A percentile compares a stretch with the other conserved stretches of the same genome.
Conservation (phyloP, 2,329 filamentous ascomycete genomes). For the Ophiocordyceps robertsii region DNA sequence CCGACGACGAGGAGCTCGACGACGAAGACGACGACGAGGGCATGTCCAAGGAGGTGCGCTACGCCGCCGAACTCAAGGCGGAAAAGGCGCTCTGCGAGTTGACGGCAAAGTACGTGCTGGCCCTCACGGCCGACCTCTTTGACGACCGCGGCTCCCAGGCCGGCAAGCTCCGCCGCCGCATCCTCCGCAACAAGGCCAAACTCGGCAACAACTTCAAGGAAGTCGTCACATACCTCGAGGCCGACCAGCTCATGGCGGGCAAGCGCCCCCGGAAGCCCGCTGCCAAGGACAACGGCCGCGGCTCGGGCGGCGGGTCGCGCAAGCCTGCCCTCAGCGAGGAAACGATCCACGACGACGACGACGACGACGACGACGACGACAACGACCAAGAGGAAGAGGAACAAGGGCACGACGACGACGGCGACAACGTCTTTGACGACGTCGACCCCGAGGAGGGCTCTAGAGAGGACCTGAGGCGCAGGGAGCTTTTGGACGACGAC, state of each 20-base stretch:
- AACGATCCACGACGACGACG: conserved; percentile 28
- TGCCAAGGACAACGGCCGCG: conserved; percentile 3
- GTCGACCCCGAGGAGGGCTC: conserved; percentile 45
- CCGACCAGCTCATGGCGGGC: conserved; percentile 35
- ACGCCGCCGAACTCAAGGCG: conserved; percentile 55
- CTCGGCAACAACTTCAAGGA: conserved; percentile 80
- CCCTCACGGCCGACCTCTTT: conserved; percentile 61
- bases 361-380: conserved; percentile 23
- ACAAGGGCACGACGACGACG: conserved; percentile 13
- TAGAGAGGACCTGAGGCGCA: conserved; percentile 39
- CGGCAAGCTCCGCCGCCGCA: conserved; percentile 53
- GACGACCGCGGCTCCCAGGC: conserved; percentile 47
- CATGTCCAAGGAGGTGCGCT: conserved; percentile 42
- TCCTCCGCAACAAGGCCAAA: conserved; percentile 66
- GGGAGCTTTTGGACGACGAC: conserved; percentile 40
- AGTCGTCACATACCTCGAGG: conserved; percentile 65
- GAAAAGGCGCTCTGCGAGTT: conserved; percentile 81
- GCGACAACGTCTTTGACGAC: conserved; percentile 30
- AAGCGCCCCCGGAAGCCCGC: conserved; percentile 26
- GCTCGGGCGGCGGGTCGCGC: conserved; percentile 11
- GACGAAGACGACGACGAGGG: conserved; percentile 42
- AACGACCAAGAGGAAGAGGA: conserved; percentile 13
- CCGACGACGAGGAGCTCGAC: conserved; percentile 41
- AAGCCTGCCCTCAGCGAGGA: conserved; percentile 28
- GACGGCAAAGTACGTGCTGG: conserved; percentile 71